phyloP scores from a whole-genome alignment of 2,329 filamentous ascomycete genomes.

The Pyricularia pennisetigena region DNA sequence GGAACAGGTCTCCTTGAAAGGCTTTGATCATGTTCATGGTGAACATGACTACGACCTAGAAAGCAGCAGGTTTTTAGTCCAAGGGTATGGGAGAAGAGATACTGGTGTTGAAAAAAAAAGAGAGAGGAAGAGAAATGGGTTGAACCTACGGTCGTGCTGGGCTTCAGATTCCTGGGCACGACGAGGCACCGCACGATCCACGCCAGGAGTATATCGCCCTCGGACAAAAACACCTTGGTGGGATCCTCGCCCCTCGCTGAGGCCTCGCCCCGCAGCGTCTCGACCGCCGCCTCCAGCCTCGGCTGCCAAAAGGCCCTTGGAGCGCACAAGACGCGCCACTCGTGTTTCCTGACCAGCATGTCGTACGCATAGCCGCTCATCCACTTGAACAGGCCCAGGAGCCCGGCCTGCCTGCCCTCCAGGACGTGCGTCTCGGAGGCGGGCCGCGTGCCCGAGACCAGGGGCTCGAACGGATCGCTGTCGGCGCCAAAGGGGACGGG shows the following conservation, averaged over 20 bases:
- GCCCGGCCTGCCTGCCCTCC: background rate
- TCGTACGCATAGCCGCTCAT: background rate
- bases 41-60: background rate
- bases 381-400: background rate
- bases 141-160: background rate
- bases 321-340: background rate
- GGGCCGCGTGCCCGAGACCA: background rate
- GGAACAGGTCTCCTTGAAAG: background rate
- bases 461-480: background rate
- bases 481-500: background rate
- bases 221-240: background rate
- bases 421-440: background rate
- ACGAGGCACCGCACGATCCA: background rate
- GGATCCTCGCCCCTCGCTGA: background rate
- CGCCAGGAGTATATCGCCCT: background rate
- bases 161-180: background rate
- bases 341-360: background rate
- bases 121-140: background rate
- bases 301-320: background rate
- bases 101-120: background rate
- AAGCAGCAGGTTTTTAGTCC: background rate
- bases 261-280: background rate
- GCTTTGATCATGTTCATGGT: background rate
- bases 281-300: background rate
- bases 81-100: background rate